Percentiles rank a stretch among this genome's conserved stretches.
phyloP scores from a whole-genome alignment of 2,329 filamentous ascomycete genomes.

The Cytospora mali region DNA sequence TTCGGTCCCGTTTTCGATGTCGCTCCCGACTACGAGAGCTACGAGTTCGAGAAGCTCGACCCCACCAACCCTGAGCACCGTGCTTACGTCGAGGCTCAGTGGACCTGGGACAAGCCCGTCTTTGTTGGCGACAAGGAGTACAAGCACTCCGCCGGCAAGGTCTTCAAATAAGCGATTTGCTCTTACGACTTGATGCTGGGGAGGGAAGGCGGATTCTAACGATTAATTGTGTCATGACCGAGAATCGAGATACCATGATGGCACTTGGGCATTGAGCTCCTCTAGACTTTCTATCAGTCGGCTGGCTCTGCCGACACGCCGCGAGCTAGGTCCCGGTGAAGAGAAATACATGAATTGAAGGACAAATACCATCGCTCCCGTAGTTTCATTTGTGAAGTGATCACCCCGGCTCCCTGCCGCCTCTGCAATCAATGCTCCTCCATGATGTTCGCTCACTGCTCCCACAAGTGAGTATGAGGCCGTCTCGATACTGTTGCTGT shows the following conservation, averaged over 20 bases:
- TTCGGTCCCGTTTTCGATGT: constrained; percentile 87
- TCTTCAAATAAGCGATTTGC: constrained; percentile 82
- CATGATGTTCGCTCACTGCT: not conserved
- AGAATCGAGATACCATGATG: constrained; percentile 24
- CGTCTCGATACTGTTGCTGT: not conserved
- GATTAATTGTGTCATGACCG: constrained; percentile 25
- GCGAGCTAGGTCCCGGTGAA: constrained; percentile 17
- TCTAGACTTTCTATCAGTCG: constrained; percentile 20
- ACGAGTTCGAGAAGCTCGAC: constrained; percentile 96
- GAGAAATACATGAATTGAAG: constrained; percentile 23
- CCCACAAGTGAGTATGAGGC: constrained; percentile 1
- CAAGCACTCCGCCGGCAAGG: constrained; percentile 88
- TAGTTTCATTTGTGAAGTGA: too few species aligned
- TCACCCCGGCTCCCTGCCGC: not conserved
- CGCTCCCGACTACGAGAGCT: constrained; percentile 96
- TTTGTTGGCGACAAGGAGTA: constrained; percentile 84
- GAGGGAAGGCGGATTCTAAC: constrained; percentile 24
- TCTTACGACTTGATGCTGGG: constrained; percentile 27
- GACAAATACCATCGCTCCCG: not conserved
- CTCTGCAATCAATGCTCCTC: not conserved
- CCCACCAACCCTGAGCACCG: constrained; percentile 80
- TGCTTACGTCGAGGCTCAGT: constrained; percentile 82
- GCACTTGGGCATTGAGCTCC: constrained; percentile 4
- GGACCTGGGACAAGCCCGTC: constrained; percentile 89
- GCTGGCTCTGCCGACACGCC: constrained; percentile 10